phyloP scores from a whole-genome alignment of 257 asterid genomes.

The Rubia yunnanensis region DNA sequence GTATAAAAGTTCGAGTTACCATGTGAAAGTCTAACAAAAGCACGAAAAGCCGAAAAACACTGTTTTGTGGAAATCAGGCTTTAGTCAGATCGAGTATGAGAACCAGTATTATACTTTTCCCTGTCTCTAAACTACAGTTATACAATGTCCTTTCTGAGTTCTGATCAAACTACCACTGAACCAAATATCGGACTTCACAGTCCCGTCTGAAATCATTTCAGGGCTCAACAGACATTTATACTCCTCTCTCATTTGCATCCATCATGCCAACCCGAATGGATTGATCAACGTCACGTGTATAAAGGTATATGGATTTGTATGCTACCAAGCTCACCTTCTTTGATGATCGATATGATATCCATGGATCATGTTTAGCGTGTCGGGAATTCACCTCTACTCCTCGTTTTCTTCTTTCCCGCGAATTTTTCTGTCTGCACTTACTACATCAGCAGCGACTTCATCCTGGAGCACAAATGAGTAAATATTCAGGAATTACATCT shows the following conservation, averaged over 20 bases:
- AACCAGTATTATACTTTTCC: background rate
- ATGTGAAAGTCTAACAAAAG: no score
- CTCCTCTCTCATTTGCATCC: background rate
- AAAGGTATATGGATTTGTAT: background rate
- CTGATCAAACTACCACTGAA: background rate
- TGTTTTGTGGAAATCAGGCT: background rate
- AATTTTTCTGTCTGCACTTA: slow-evolving; percentile 10
- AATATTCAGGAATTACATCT: background rate
- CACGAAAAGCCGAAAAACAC: no score
- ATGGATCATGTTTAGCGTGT: background rate
- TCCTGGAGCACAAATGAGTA: slow-evolving; percentile 11
- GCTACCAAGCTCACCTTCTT: background rate
- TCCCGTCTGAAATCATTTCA: background rate
- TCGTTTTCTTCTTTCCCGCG: slow-evolving; percentile 14
- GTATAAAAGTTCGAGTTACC: no score
- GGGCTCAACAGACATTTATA: background rate
- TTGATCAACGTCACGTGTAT: background rate
- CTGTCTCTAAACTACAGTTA: background rate
- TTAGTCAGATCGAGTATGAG: background rate
- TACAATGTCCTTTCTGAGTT: background rate
- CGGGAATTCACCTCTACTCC: slow-evolving; percentile 10
- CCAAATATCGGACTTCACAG: background rate
- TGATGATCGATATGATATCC: background rate
- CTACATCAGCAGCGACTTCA: slow-evolving; percentile 7
- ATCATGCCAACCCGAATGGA: background rate